Base-by-base conservation (phyloP, 352 stramenopile species). In the Thalassiosira mediterranea region DNA sequence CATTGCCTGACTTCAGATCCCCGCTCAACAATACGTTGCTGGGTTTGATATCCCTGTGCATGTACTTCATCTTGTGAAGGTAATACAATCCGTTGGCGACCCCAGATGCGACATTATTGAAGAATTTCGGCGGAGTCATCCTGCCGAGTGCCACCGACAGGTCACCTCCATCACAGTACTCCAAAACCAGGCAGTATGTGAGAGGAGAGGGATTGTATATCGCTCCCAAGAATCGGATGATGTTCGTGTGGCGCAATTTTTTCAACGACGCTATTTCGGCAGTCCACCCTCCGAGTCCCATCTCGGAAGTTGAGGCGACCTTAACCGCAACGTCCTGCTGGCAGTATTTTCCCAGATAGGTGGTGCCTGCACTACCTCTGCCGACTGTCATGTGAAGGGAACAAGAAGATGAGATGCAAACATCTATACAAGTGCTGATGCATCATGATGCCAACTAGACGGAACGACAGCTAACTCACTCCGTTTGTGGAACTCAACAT, bases 11-110 rank as follows among this genome's bases (percentile, higher is more conserved):
- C 11, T 74, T n/a, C n/a, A 86, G 32, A 67, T 81, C 76, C n/a
- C 81, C 84, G 51, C 79, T 53, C 19, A 87, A 56, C 1, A 91
- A 51, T 0, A 89, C 69, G 54, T 91, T 91, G 31, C 32, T 54
- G 11, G 84, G 82, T 46, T 88, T 88, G 17, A 91, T 77, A 51
- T 91, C 84, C 23, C 84, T 37, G 61, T 91, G 84, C 54, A 89
- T 73, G 13, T 87, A 77, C 21, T 79, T 76, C 62, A 73, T 79
- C 47, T 72, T 76, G 29, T 91, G 84, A 29, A 91, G 62, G 52
- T 91, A 91, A 11, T 53, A 63, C 59, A 91, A 70, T 19, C 78
- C 81, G 59, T 81, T 83, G 15, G 68, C 54, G 48, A 91, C 69
- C 47, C 70, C 72, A 7, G 58, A 60, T 32, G 73, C 40, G 7